Percentiles rank a stretch among this genome's conserved stretches.
These are phyloP conservation scores for Cylindrotheca closterium DNA, from an alignment of 108 stramenopile genomes.

Conservation along the genomic window DNA sequence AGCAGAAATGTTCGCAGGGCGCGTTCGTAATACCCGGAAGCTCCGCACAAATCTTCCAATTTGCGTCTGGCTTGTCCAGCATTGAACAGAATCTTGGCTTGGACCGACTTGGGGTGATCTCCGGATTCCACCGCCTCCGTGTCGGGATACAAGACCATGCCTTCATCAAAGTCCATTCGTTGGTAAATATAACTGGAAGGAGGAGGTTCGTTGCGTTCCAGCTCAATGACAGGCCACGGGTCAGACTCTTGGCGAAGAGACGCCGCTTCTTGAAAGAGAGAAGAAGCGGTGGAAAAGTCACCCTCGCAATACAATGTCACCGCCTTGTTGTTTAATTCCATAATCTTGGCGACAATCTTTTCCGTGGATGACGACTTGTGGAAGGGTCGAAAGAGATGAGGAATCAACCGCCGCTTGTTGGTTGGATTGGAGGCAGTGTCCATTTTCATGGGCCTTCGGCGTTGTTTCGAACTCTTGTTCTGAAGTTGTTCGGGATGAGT, in stretches of 20 bases:
- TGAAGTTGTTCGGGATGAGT: slow-evolving; percentile 3
- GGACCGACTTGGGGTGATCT: slow-evolving; percentile 25
- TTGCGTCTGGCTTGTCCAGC: slow-evolving; percentile 32
- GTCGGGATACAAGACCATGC: slow-evolving; percentile 46
- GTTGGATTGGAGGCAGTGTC: neutral
- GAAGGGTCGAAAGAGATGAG: neutral
- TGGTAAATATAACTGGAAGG: slow-evolving; percentile 49
- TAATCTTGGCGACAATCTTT: slow-evolving; percentile 6
- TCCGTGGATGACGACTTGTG: neutral
- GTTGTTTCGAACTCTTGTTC: slow-evolving; percentile 9
- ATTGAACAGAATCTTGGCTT: slow-evolving; percentile 37
- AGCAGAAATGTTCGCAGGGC: slow-evolving; percentile 20
- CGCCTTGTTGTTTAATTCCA: slow-evolving; percentile 27
- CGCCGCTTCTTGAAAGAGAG: slow-evolving; percentile 32
- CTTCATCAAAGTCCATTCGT: slow-evolving; percentile 66
- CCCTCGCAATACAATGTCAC: slow-evolving; percentile 26
- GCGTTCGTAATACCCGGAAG: slow-evolving; percentile 18
- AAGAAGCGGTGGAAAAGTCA: slow-evolving; percentile 22
- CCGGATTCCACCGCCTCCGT: slow-evolving; percentile 10
- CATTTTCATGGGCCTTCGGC: slow-evolving; percentile 8
- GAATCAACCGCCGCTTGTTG: slow-evolving; percentile 6
- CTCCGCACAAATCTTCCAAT: slow-evolving; percentile 20
- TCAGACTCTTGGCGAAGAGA: slow-evolving; percentile 9
- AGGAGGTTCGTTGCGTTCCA: slow-evolving; percentile 3
- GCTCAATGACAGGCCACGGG: neutral